Percentiles rank a stretch among this genome's conserved stretches.
phyloP scores from a whole-genome alignment of 495 filamentous ascomycete species.

The Diplogelasinospora grovesii region DNA sequence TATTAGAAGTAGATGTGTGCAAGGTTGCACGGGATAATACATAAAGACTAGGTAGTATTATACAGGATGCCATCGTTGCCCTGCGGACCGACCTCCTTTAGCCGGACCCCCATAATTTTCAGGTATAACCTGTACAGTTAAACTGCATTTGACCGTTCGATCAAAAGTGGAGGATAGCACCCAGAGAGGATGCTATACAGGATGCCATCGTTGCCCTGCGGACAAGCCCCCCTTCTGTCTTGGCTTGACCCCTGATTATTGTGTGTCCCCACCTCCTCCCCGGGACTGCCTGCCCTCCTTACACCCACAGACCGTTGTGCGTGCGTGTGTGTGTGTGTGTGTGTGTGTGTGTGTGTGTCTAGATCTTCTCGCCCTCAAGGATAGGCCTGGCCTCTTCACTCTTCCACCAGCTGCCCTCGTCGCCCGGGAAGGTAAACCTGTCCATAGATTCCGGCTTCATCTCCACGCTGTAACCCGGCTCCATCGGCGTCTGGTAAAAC shows the following conservation, averaged over 20 bases:
- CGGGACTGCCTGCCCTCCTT: too few relatives aligned
- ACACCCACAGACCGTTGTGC: too few relatives aligned
- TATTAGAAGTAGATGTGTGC: too few relatives aligned
- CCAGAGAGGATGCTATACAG: not conserved
- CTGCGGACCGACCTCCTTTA: slow-evolving; percentile 4
- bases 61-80: slow-evolving; percentile 4
- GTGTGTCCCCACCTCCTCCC: too few relatives aligned
- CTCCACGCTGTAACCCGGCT: slow-evolving; percentile 84
- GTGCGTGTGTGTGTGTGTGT: too few relatives aligned
- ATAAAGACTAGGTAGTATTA: too few relatives aligned
- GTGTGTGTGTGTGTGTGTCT: too few relatives aligned
- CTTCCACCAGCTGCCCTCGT: slow-evolving; percentile 78
- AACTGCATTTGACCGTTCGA: too few relatives aligned
- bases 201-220: slow-evolving; percentile 4
- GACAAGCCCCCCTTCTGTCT: slow-evolving; percentile 1
- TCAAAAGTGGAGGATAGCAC: too few relatives aligned
- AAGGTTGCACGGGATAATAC: too few relatives aligned
- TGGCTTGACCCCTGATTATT: too few relatives aligned
- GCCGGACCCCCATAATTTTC: slow-evolving; percentile 2
- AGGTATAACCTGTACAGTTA: too few relatives aligned
- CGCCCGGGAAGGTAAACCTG: slow-evolving; percentile 65
- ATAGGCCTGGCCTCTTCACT: slow-evolving; percentile 62
- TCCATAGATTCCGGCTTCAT: slow-evolving; percentile 90
- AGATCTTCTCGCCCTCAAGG: slow-evolving; percentile 51
- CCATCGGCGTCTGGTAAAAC: slow-evolving; percentile 77